These are phyloP conservation scores for Straminergon stramineum DNA, from an alignment of 225 moss, liverwort and hornwort genomes.

Conservation along the genomic window DNA sequence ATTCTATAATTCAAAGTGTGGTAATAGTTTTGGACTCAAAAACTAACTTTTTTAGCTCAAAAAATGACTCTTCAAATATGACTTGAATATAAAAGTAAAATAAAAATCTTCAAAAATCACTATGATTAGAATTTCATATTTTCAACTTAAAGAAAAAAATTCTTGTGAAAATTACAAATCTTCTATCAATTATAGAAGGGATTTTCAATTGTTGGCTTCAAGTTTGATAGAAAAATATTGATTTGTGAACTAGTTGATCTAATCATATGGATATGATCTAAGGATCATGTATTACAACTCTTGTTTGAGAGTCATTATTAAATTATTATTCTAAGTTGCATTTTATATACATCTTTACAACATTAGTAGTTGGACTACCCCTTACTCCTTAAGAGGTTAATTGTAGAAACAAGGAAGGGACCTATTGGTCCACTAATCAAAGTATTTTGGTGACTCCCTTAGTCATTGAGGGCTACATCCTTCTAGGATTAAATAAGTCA, in stretches of 20 bases:
- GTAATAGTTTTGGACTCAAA: neutral
- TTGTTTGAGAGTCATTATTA: neutral
- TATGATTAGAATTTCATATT: neutral
- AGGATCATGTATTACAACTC: neutral
- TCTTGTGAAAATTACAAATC: neutral
- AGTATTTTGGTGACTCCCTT: neutral
- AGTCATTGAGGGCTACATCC: fast-evolving
- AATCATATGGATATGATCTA: fast-evolving
- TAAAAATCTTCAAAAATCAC: neutral
- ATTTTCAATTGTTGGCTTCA: neutral
- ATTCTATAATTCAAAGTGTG: neutral
- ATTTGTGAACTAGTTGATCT: neutral
- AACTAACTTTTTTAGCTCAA: fast-evolving
- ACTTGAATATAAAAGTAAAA: neutral
- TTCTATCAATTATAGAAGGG: fast-evolving
- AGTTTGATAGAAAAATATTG: neutral
- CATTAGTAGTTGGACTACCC: neutral
- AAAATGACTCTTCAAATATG: neutral
- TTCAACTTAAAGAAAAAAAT: fast-evolving
- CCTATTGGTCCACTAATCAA: neutral
- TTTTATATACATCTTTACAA: neutral
- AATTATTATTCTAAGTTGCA: neutral
- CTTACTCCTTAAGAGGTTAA: neutral
- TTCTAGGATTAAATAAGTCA: fast-evolving
- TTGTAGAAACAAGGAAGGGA: neutral